Conservation (phyloP, 176 grass and related monocot species). For the Oryza longistaminata region DNA sequence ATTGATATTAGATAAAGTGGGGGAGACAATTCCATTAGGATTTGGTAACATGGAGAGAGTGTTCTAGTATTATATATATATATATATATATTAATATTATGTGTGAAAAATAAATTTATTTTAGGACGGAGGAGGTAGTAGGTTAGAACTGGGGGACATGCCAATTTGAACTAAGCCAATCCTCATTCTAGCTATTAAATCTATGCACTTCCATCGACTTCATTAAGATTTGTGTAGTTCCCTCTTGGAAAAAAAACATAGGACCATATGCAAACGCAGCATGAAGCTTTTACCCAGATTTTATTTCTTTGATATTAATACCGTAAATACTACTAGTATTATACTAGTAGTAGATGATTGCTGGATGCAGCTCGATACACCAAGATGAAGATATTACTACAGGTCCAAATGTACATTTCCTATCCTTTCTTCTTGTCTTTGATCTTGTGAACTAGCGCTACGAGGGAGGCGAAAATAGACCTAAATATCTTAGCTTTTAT, state of each 20-base stretch:
- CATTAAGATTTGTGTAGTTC: not conserved
- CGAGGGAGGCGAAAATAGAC: slow-evolving; percentile 1
- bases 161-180: not conserved
- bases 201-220: not conserved
- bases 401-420: not conserved
- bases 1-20: no score
- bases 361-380: not conserved
- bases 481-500: slow-evolving; percentile 23
- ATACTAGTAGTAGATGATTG: not conserved
- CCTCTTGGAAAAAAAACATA: not conserved
- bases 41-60: no score
- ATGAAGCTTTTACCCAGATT: not conserved
- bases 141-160: not conserved
- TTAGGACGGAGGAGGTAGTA: no score
- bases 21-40: no score
- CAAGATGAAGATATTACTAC: not conserved
- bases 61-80: no score
- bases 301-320: slow-evolving; percentile 6
- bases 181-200: not conserved
- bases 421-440: not conserved
- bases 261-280: not conserved
- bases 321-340: not conserved
- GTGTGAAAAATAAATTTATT: no score
- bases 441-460: not conserved
- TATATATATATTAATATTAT: no score